phyloP scores from a whole-genome alignment of 78 protist genomes.

The Dictyostelium firmibasis region DNA sequence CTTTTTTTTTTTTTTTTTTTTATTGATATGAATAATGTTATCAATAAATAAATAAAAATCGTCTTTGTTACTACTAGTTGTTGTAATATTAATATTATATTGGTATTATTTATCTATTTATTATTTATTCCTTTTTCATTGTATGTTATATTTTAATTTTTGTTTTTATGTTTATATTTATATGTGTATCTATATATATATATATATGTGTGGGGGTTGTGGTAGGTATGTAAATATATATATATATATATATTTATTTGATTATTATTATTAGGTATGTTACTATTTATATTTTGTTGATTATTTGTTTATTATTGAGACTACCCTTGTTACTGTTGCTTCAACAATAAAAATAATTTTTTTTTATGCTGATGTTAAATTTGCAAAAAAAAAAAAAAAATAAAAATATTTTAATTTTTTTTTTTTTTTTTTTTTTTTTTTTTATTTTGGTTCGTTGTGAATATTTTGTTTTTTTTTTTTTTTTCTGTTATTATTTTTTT shows the following conservation, averaged over 20 bases:
- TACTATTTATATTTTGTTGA: neutral
- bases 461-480: too few relatives aligned
- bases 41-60: neutral
- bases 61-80: neutral
- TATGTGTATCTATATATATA: neutral
- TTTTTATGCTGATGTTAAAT: neutral
- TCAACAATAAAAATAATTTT: neutral
- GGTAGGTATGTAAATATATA: neutral
- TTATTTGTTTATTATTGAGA: neutral
- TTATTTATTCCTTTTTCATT: neutral
- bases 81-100: neutral
- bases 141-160: neutral
- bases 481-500: too few relatives aligned
- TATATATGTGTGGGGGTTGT: neutral
- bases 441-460: too few relatives aligned
- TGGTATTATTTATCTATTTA: neutral
- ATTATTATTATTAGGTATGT: too few relatives aligned
- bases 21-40: neutral
- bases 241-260: too few relatives aligned
- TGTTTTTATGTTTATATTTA: too few relatives aligned
- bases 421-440: too few relatives aligned
- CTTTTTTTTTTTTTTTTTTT: neutral
- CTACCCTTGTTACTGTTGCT: neutral
- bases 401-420: too few relatives aligned
- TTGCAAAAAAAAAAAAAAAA: too few relatives aligned